Percentiles rank a stretch among this genome's conserved stretches.
phyloP scores from a whole-genome alignment of 345 rosid species.

The Citrus inodora region DNA sequence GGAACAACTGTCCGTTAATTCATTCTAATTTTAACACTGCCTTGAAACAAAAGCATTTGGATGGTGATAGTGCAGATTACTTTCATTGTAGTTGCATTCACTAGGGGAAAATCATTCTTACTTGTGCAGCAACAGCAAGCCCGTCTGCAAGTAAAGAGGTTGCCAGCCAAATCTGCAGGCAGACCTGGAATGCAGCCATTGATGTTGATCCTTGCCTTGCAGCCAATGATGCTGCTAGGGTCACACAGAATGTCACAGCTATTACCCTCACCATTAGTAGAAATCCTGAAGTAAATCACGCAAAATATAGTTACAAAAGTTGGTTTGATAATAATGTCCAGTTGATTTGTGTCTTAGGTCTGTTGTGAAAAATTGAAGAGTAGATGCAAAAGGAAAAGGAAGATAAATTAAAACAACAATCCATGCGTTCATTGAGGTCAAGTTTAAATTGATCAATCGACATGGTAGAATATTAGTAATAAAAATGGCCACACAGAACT shows the following conservation, averaged over 20 bases:
- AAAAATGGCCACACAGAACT: not conserved
- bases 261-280: slow-evolving; percentile 49
- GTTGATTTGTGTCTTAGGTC: not conserved
- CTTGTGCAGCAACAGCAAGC: slow-evolving; percentile 70
- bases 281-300: slow-evolving; percentile 33
- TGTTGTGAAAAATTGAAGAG: not conserved
- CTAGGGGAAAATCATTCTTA: slow-evolving; percentile 17
- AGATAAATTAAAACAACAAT: not conserved
- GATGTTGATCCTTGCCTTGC: slow-evolving; percentile 51
- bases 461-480: not conserved
- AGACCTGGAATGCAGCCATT: slow-evolving; percentile 78
- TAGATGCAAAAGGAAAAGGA: not conserved
- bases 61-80: not conserved
- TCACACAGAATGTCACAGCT: slow-evolving; percentile 60
- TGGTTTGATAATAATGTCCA: not conserved
- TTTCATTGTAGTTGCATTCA: not conserved
- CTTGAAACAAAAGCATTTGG: not conserved
- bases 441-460: not conserved
- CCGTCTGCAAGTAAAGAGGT: slow-evolving; percentile 78
- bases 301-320: slow-evolving; percentile 7
- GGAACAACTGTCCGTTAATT: not conserved
- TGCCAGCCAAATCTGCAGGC: slow-evolving; percentile 73
- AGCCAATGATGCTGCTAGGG: slow-evolving; percentile 65
- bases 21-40: not conserved
- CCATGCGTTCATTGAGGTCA: not conserved